Percentiles rank a stretch among this genome's conserved stretches.
These are phyloP conservation scores for Huiozyma sinensis DNA, from an alignment of 805 yeast species.

Conservation along the genomic window DNA sequence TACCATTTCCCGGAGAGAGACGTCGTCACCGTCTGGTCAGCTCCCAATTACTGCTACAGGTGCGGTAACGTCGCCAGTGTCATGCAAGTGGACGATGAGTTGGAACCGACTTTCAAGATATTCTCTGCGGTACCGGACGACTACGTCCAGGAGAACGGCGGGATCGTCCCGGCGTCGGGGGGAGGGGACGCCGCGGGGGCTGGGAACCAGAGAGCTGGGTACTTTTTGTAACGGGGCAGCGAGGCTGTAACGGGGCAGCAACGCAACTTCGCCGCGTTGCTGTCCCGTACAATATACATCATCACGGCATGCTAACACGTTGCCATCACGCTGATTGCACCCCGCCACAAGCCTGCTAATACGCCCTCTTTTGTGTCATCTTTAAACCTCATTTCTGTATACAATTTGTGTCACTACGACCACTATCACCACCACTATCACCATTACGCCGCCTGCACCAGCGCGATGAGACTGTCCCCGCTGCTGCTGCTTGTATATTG, in stretches of 20 bases:
- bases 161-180: slow-evolving; percentile 10
- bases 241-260: slow-evolving; percentile 2
- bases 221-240: slow-evolving; percentile 18
- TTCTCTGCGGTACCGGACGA: slow-evolving; percentile 95
- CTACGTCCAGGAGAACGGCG: slow-evolving; percentile 22
- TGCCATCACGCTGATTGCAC: not conserved
- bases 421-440: not conserved
- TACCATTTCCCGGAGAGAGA: slow-evolving; percentile 94
- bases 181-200: slow-evolving; percentile 15
- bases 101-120: slow-evolving; percentile 83
- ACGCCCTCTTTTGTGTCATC: not conserved
- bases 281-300: not conserved
- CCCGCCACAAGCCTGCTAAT: not conserved
- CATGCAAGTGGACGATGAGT: slow-evolving; percentile 84
- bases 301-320: not conserved
- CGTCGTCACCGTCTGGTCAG: slow-evolving; percentile 97
- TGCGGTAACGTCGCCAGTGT: slow-evolving; percentile 98
- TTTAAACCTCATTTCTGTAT: not conserved
- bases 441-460: not conserved
- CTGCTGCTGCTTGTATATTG: not conserved
- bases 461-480: not conserved
- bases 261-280: not conserved
- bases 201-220: slow-evolving; percentile 28
- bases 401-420: not conserved
- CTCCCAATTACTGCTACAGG: slow-evolving; percentile 93